Conservation (phyloP, 1,139 yeast species). For the Yamadazyma diddensiae region DNA sequence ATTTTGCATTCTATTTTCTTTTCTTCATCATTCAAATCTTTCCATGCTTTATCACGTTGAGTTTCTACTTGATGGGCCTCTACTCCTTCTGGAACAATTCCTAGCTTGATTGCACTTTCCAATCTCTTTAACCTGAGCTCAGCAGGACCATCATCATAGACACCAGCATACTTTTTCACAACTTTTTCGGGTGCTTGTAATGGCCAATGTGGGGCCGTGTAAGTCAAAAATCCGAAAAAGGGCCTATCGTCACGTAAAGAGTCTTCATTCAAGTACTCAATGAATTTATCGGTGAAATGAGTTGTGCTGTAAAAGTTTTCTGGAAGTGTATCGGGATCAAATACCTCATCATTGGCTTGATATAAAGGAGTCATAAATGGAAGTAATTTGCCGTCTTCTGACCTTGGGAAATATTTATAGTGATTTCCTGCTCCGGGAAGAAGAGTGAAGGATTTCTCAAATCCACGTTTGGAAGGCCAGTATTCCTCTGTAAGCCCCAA, state of each 20-base stretch:
- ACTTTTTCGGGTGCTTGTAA: constrained; percentile 51
- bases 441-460: constrained; percentile 47
- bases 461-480: constrained; percentile 53
- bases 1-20: constrained; percentile 35
- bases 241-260: constrained; percentile 36
- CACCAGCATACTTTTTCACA: constrained; percentile 47
- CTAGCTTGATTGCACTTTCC: constrained; percentile 36
- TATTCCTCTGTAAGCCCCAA: constrained; percentile 47
- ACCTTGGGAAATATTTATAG: constrained; percentile 45
- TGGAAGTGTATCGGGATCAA: constrained; percentile 39
- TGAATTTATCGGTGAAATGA: constrained; percentile 42
- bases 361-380: constrained; percentile 34
- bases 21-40: constrained; percentile 33
- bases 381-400: constrained; percentile 20
- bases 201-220: constrained; percentile 66
- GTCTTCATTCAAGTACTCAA: constrained; percentile 32
- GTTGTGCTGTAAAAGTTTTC: constrained; percentile 48
- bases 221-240: constrained; percentile 51
- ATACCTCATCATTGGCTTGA: constrained; percentile 31
- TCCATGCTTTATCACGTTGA: constrained; percentile 37
- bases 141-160: constrained; percentile 49
- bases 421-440: constrained; percentile 62
- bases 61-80: constrained; percentile 47
- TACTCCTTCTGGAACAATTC: constrained; percentile 41
- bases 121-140: constrained; percentile 38